Evolutionary conservation across 345 rosid species (phyloP).

Genomic region (Camelina laxa): DNA sequence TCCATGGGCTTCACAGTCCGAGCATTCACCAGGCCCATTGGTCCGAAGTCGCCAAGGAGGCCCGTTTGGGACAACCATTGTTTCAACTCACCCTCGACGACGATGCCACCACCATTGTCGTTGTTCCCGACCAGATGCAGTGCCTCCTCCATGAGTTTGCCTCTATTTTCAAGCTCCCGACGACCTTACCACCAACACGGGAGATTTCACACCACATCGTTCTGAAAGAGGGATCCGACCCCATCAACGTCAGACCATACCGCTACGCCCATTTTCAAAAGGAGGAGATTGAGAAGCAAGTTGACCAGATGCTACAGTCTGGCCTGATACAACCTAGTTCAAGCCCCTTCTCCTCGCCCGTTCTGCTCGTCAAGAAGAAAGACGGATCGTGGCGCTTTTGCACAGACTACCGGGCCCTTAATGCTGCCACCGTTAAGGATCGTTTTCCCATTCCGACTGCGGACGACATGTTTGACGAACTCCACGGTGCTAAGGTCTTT

Average conservation of each 20-base stretch:
- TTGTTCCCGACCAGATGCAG: too few relatives aligned
- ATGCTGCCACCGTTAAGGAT: background rate
- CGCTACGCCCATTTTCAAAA: background rate
- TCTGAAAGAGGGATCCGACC: background rate
- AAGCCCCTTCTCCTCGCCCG: background rate
- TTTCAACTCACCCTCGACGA: too few relatives aligned
- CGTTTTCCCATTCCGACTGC: background rate
- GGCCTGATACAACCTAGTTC: background rate
- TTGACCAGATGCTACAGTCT: background rate
- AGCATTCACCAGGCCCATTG: too few relatives aligned
- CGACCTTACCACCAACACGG: background rate
- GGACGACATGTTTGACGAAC: background rate
- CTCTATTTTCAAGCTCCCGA: too few relatives aligned
- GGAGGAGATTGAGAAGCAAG: background rate
- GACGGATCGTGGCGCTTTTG: background rate
- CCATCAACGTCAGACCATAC: background rate
- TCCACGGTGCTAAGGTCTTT: background rate
- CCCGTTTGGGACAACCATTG: too few relatives aligned
- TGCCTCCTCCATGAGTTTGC: too few relatives aligned
- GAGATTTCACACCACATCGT: rapidly evolving
- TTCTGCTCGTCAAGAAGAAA: background rate
- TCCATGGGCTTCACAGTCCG: too few relatives aligned
- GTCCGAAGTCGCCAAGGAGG: too few relatives aligned
- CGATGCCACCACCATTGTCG: rapidly evolving
- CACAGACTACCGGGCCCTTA: background rate